These are phyloP conservation scores for Pyronema domesticum DNA, from an alignment of 495 filamentous ascomycete species.

Conservation along the genomic window DNA sequence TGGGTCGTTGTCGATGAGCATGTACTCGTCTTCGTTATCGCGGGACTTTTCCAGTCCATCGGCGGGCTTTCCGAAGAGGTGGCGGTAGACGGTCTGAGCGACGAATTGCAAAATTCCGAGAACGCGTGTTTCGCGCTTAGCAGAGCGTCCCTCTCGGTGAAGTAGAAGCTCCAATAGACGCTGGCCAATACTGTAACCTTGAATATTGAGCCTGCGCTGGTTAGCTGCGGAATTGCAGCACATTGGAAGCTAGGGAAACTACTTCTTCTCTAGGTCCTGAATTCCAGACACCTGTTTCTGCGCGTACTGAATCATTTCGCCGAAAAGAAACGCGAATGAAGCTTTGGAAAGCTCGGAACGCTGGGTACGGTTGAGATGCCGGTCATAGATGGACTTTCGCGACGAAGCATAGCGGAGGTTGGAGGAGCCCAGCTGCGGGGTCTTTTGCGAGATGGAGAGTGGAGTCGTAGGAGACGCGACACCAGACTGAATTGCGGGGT, in stretches of 20 bases:
- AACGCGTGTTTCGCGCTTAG: conserved; percentile 68
- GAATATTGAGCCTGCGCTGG: conserved; percentile 56
- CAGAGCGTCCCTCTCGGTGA: conserved; percentile 50
- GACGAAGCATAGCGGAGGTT: conserved; percentile 88
- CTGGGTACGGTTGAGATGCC: conserved; percentile 74
- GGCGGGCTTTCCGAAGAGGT: conserved; percentile 77
- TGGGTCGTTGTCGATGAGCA: conserved; percentile 95
- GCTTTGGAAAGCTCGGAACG: conserved; percentile 76
- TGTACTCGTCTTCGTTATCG: conserved; percentile 82
- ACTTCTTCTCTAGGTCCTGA: conserved; percentile 84
- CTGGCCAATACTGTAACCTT: conserved; percentile 88
- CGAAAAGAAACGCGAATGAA: conserved; percentile 88
- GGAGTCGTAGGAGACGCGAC: conserved; percentile 18
- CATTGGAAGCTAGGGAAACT: conserved; percentile 3
- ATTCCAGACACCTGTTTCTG: conserved; percentile 80
- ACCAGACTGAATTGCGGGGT: conserved; percentile 20
- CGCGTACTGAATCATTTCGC: conserved; percentile 92
- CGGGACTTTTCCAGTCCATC: conserved; percentile 79
- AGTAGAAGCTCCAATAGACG: conserved; percentile 89
- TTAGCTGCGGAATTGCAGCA: background rate
- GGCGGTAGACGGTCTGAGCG: conserved; percentile 71
- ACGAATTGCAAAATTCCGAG: conserved; percentile 88
- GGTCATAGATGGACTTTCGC: conserved; percentile 95
- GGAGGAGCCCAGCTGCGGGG: conserved; percentile 22
- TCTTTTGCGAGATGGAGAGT: conserved; percentile 12